Percentiles rank a stretch among this genome's conserved stretches.
These are phyloP conservation scores for Pseudogymnoascus destructans DNA, from an alignment of 2,329 filamentous ascomycete genomes.

Conservation along the genomic window DNA sequence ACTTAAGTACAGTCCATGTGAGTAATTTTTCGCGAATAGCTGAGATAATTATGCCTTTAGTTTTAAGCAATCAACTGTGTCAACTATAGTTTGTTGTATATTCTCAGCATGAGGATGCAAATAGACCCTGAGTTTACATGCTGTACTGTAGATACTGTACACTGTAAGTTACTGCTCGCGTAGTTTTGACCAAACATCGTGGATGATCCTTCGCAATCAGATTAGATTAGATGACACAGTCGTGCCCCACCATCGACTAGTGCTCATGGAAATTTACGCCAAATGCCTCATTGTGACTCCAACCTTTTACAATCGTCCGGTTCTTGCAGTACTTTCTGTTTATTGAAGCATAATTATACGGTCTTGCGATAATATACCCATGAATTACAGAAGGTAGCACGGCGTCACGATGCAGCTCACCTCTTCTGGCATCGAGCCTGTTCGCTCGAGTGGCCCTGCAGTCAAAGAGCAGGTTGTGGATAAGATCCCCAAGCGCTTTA, in stretches of 20 bases:
- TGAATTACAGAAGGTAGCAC: slow-evolving; percentile 6
- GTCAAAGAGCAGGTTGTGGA: slow-evolving; percentile 84
- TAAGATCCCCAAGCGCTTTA: slow-evolving; percentile 80
- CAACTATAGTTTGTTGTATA: background rate
- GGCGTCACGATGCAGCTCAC: slow-evolving; percentile 18
- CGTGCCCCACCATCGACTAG: slow-evolving; percentile 7
- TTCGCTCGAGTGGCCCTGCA: slow-evolving; percentile 15
- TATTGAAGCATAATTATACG: background rate
- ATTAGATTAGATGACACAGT: slow-evolving; percentile 3
- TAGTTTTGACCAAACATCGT: background rate
- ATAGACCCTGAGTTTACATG: background rate
- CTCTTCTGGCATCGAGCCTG: slow-evolving; percentile 16
- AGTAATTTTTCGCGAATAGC: background rate
- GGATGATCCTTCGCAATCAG: background rate
- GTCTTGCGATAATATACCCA: background rate
- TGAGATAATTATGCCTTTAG: background rate
- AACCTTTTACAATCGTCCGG: background rate
- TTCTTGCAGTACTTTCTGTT: background rate
- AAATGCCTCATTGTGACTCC: slow-evolving; percentile 3
- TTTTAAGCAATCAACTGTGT: background rate
- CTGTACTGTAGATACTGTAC: background rate
- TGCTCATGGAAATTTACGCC: slow-evolving; percentile 7
- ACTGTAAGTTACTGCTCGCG: background rate
- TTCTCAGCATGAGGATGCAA: background rate
- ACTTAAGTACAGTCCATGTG: background rate